These are phyloP conservation scores for Chimonanthus salicifolius DNA, from an alignment of 164 flowering plant genomes.

Conservation along the genomic window DNA sequence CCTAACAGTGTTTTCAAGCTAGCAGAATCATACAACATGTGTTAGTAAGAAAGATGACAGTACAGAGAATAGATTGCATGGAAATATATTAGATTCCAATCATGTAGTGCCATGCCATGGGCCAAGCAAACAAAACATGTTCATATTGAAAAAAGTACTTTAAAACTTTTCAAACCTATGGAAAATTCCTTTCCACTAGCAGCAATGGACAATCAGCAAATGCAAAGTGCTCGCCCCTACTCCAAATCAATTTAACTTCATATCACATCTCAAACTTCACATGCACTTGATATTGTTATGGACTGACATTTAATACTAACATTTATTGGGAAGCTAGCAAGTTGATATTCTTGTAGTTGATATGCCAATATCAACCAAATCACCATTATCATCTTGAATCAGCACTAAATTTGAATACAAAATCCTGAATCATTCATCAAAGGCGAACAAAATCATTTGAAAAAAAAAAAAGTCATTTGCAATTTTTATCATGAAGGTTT, in stretches of 20 bases:
- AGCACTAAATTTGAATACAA: not conserved
- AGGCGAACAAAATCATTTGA: too few relatives aligned
- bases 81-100: not conserved
- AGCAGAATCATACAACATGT: slow-evolving; percentile 17
- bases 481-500: too few relatives aligned
- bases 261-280: not conserved
- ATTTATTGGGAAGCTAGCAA: too few relatives aligned
- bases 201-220: not conserved
- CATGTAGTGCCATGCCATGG: not conserved
- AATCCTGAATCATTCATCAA: not conserved
- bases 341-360: not conserved
- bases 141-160: not conserved
- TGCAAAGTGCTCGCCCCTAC: not conserved
- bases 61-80: not conserved
- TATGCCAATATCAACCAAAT: not conserved
- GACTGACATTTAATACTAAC: not conserved
- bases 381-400: not conserved
- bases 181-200: not conserved
- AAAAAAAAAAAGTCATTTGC: too few relatives aligned
- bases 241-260: not conserved
- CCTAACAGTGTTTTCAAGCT: slow-evolving; percentile 97
- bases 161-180: not conserved
- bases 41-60: slow-evolving; percentile 5
- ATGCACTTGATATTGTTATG: not conserved
- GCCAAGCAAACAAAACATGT: not conserved